These are phyloP conservation scores for Climacium dendroides DNA, from an alignment of 225 moss, liverwort and hornwort species.

Conservation along the genomic window DNA sequence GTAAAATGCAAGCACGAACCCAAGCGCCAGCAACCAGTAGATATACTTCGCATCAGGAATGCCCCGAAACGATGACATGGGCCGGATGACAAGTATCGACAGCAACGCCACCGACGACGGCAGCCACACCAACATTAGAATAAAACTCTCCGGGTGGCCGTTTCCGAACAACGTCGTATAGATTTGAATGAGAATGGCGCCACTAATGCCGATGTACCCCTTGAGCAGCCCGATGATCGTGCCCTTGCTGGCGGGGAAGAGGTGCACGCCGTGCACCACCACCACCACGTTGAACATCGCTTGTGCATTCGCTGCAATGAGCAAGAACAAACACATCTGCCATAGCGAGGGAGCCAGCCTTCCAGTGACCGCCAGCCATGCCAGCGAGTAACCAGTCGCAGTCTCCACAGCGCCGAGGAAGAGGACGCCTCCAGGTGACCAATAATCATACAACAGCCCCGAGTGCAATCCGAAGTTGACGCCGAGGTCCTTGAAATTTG, in stretches of 20 bases:
- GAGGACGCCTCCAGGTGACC: constrained; percentile 47
- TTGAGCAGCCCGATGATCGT: constrained; percentile 60
- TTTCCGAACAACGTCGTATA: not conserved
- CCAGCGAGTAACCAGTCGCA: constrained; percentile 38
- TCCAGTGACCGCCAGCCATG: constrained; percentile 58
- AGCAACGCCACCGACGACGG: constrained; percentile 11
- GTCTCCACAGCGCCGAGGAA: constrained; percentile 45
- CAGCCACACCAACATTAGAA: constrained; percentile 13
- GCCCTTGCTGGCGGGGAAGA: constrained; percentile 61
- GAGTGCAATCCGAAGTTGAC: constrained; percentile 56
- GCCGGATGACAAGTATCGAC: constrained; percentile 10
- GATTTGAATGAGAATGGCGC: constrained; percentile 64
- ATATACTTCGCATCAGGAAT: constrained; percentile 13
- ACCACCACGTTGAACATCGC: constrained; percentile 18
- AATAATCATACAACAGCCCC: constrained; percentile 48
- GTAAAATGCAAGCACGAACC: constrained; percentile 17
- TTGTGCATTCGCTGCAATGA: constrained; percentile 26
- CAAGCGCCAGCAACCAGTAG: constrained; percentile 21
- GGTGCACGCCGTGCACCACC: constrained; percentile 51
- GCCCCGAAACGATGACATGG: constrained; percentile 4
- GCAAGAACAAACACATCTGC: constrained; percentile 42
- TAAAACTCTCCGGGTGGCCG: not conserved
- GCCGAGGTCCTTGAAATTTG: constrained; percentile 72
- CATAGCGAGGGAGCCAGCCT: constrained; percentile 44
- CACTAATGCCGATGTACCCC: constrained; percentile 76